Percentiles rank a stretch among this genome's conserved stretches.
Evolutionary conservation across 2,329 filamentous ascomycete species (phyloP).

Genomic region (Chrysoporthe austroafricana): DNA sequence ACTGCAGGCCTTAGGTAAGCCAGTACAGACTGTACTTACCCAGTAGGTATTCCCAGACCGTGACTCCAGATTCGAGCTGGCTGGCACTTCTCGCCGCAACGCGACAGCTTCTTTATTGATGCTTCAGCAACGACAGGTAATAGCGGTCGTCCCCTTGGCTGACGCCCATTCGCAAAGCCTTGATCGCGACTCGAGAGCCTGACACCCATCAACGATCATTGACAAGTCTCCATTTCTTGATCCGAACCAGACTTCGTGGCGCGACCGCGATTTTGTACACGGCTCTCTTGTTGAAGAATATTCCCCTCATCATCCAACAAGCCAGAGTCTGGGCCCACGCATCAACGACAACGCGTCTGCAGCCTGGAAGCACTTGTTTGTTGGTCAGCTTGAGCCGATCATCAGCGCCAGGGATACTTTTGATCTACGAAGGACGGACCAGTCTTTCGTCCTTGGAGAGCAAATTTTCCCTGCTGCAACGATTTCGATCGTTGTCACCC

Average conservation of each 20-base stretch:
- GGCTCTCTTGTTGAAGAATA: slow-evolving; percentile 1
- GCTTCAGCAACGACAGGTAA: background rate
- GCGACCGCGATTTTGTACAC: background rate
- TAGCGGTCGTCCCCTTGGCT: background rate
- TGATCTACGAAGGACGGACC: slow-evolving; percentile 10
- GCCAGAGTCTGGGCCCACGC: slow-evolving; percentile 6
- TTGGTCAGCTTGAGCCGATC: background rate
- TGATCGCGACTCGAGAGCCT: slow-evolving; percentile 3
- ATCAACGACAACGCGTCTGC: slow-evolving; percentile 10
- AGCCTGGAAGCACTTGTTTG: slow-evolving; percentile 8
- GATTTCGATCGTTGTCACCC: slow-evolving; percentile 25
- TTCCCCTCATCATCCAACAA: background rate
- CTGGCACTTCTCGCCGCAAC: background rate
- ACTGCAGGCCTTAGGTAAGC: slow-evolving; percentile 5
- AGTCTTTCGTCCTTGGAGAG: background rate
- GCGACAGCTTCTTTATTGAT: background rate
- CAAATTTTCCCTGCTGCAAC: slow-evolving; percentile 20
- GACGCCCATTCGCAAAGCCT: background rate
- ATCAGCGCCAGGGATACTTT: background rate
- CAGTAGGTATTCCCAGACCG: background rate
- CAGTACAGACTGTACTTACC: background rate
- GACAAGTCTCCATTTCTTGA: background rate
- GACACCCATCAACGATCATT: background rate
- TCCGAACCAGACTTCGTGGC: background rate
- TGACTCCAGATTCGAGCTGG: background rate